phyloP scores from a whole-genome alignment of 225 moss, liverwort and hornwort species.

The Lunularia cruciata region DNA sequence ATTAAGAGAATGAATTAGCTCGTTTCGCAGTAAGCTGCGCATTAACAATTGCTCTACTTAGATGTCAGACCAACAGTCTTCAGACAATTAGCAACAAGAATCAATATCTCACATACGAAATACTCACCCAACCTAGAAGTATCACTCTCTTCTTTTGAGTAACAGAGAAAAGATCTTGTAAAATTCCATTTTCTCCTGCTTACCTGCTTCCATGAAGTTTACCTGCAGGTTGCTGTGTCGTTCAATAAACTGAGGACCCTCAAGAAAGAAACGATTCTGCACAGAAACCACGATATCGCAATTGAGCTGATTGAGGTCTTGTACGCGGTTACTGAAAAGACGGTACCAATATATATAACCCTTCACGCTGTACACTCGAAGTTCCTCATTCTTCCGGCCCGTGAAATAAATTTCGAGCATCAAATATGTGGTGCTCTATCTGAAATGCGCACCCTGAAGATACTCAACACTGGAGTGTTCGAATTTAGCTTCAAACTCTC shows the following conservation, averaged over 20 bases:
- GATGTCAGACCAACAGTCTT: too few species aligned
- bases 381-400: conserved; percentile 68
- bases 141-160: neutral
- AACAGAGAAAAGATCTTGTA: neutral
- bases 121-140: too few species aligned
- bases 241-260: conserved; percentile 72
- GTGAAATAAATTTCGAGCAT: conserved; percentile 84
- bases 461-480: conserved; percentile 61
- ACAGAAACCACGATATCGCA: conserved; percentile 51
- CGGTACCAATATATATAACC: conserved; percentile 53
- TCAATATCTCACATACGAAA: too few species aligned
- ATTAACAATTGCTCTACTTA: too few species aligned
- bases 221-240: conserved; percentile 57
- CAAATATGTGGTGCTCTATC: conserved; percentile 53
- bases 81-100: too few species aligned
- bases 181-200: neutral
- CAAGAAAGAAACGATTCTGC: conserved; percentile 43
- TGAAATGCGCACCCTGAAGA: conserved; percentile 48
- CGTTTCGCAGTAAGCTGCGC: too few species aligned
- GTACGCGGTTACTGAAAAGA: conserved; percentile 59
- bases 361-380: conserved; percentile 61
- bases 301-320: conserved; percentile 65
- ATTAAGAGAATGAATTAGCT: too few species aligned
- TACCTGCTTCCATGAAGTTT: neutral
- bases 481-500: conserved; percentile 61